A percentile compares a stretch with the other conserved stretches of the same genome.
Conservation (phyloP, 2,329 filamentous ascomycete genomes). For the Fusarium caatingaense region DNA sequence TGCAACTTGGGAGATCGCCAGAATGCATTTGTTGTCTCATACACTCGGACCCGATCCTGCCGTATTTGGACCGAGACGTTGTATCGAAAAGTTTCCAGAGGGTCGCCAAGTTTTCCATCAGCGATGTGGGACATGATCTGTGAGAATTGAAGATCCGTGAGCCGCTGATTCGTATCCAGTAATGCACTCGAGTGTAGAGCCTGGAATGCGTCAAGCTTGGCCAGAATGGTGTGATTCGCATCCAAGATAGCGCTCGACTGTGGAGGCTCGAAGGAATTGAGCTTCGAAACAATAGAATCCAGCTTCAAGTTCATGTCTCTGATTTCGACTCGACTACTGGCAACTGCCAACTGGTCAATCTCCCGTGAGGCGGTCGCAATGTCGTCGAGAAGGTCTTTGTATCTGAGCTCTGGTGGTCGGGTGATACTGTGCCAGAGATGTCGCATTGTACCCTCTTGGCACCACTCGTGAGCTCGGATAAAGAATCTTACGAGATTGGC, state of each 20-base stretch:
- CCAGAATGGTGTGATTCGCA: not conserved
- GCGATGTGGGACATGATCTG: not conserved
- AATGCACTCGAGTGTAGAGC: not conserved
- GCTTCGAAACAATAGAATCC: not conserved
- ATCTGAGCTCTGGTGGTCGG: not conserved
- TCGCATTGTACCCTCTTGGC: not conserved
- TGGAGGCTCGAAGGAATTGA: not conserved
- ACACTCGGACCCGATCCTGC: not conserved
- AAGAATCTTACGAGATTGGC: not conserved
- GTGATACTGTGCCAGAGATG: not conserved
- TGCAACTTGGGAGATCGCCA: not conserved
- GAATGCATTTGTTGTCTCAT: not conserved
- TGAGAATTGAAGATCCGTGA: not conserved
- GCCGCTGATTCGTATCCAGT: not conserved
- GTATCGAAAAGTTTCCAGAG: not conserved
- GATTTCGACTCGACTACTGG: not conserved
- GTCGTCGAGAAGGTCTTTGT: not conserved
- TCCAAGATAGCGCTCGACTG: not conserved
- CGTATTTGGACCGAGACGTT: not conserved
- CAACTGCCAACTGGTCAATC: not conserved
- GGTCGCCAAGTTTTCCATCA: not conserved
- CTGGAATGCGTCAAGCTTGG: not conserved
- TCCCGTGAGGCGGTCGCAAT: not conserved
- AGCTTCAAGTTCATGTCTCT: not conserved
- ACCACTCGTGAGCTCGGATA: not conserved